Evolutionary conservation across 1,139 yeast species (phyloP).

Genomic region (Yamadazyma buinensis): DNA sequence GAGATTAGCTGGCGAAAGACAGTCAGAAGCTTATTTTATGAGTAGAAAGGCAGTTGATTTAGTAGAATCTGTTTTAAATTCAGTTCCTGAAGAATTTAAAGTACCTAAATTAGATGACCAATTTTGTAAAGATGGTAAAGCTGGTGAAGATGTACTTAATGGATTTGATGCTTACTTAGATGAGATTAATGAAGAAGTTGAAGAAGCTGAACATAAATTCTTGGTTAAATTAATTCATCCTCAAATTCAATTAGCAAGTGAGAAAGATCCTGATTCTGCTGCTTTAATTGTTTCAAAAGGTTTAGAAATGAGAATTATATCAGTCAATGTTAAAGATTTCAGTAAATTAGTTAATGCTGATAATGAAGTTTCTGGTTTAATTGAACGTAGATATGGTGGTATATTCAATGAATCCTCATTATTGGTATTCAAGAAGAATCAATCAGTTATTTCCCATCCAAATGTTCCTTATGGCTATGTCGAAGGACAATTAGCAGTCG

Average conservation of each 20-base stretch:
- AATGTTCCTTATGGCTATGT: conserved; percentile 24
- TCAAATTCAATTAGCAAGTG: conserved; percentile 39
- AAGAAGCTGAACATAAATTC: conserved; percentile 37
- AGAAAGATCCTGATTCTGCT: conserved; percentile 30
- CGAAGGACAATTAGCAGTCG: conserved; percentile 17
- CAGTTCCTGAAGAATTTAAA: conserved; percentile 11
- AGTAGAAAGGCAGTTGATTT: conserved; percentile 70
- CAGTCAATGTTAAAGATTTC: conserved; percentile 48
- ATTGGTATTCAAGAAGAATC: conserved; percentile 56
- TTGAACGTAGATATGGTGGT: conserved; percentile 73
- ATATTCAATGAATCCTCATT: conserved; percentile 66
- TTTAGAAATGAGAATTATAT: conserved; percentile 63
- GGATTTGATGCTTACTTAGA: conserved; percentile 31
- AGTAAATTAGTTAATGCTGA: conserved; percentile 40
- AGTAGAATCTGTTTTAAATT: conserved; percentile 38
- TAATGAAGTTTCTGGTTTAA: conserved; percentile 38
- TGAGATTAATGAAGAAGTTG: conserved; percentile 20
- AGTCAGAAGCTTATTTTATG: conserved; percentile 57
- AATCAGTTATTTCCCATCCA: conserved; percentile 17
- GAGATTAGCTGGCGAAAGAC: conserved; percentile 55
- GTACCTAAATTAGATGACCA: conserved; percentile 14
- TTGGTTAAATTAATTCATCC: conserved; percentile 43
- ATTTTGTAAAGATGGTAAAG: conserved; percentile 16
- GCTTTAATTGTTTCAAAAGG: conserved; percentile 63
- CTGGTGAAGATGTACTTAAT: conserved; percentile 32